Base-by-base conservation (phyloP, 2,329 filamentous ascomycete species). In the Fusarium sublunatum region DNA sequence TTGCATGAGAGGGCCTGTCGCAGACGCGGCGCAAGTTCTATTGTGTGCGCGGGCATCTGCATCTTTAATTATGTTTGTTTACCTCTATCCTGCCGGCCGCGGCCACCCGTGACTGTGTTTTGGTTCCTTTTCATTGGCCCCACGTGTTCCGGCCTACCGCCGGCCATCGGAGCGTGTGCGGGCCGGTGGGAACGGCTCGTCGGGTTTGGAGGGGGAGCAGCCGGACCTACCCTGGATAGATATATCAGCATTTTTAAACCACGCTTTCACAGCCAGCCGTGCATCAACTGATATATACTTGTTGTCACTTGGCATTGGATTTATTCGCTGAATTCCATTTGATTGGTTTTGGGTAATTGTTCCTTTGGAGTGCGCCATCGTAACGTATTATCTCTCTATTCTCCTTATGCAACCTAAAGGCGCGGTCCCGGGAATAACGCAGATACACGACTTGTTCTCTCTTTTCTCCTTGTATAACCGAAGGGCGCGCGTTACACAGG, bases 91-190 rank as follows among this genome's bases (percentile, higher is more conserved):
- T 43, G 40, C 41, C 52, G 57, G 61, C 38, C 57, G 47, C 40
- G 47, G 39, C 47, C 61, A 62, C 44, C 57, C 38, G 61, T 58
- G 57, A 62, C 42, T 45, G 32, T 22, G 10, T 19, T 29, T 48
- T 53, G 43, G 53, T 36, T 28, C 13, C 24, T 32, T 49, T 56
- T 60, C 15, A 57, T 53, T 67, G 54, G 58, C 54, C 48, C 55
- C 54, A 43, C 40, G 25, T 12, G 9, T 19, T 43, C 60, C 62
- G 51, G 53, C 10, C 28, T 41, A 12, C 7, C 45, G 43, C 66
- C 66, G 67, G 66, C 61, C 54, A 58, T 69, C 67, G 66, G 67
- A 64, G 67, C 51, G 66, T 57, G 51, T 48, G 28, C 41, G 55
- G 58, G 49, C 11, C 40, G 46, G 36, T 25, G 12, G 19, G 36